Conservation (phyloP, 768 basidiomycete genomes). For the Termitomyces sp. region DNA sequence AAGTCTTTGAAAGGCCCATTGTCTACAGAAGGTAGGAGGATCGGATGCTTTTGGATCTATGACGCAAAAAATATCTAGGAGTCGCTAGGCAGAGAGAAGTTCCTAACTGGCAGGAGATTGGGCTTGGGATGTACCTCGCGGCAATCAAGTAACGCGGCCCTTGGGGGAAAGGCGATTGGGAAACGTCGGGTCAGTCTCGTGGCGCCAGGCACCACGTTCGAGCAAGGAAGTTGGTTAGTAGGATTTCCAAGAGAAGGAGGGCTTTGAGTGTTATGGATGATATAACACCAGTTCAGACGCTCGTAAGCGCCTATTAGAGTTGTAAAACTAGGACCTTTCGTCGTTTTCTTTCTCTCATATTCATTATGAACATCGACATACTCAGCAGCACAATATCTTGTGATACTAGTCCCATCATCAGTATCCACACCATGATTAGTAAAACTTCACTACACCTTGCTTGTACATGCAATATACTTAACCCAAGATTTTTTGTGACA, state of each 20-base stretch:
- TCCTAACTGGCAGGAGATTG: background rate
- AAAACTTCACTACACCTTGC: background rate
- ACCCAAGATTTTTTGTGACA: background rate
- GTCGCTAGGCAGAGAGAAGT: slow-evolving; percentile 5
- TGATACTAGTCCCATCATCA: background rate
- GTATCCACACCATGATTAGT: slow-evolving; percentile 1
- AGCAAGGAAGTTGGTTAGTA: background rate
- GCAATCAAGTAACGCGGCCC: background rate
- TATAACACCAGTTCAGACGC: background rate
- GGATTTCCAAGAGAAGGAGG: slow-evolving; percentile 9
- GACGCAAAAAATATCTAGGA: slow-evolving; percentile 44
- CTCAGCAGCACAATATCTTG: background rate
- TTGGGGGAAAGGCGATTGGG: slow-evolving; percentile 8
- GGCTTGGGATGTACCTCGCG: background rate
- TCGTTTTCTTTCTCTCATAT: background rate
- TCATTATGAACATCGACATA: background rate
- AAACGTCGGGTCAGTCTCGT: slow-evolving; percentile 15
- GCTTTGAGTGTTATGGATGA: slow-evolving; percentile 15
- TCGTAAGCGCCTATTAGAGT: slow-evolving; percentile 14
- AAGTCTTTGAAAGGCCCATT: slow-evolving; percentile 35
- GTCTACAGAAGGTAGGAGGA: slow-evolving; percentile 14
- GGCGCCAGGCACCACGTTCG: slow-evolving; percentile 1
- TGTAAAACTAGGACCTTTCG: background rate
- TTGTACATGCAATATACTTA: background rate
- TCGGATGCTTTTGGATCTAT: slow-evolving; percentile 41